Base-by-base conservation (phyloP, 768 basidiomycete genomes). In the Suillus americanus region DNA sequence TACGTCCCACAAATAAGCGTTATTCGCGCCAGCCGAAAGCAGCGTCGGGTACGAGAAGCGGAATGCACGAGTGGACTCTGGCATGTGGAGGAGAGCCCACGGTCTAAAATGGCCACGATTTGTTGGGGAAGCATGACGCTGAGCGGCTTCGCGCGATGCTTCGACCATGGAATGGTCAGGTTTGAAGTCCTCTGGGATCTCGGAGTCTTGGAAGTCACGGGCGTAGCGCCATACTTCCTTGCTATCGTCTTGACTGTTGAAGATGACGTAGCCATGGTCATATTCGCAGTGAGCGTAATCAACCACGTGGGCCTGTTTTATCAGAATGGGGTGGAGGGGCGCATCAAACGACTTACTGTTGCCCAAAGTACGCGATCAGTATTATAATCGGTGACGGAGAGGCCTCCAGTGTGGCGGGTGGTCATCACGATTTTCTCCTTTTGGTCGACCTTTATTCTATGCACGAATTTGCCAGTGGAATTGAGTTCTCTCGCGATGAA, bases 381-480 rank as follows among this genome's bases (percentile, higher is more conserved):
- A 7, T 81, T 73, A 30, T 91, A 71, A 70, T 89, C 86, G 10
- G 79, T 79, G 1, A 93, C 90, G 1, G 69, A 66, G 10, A 94
- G 69, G 0, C 90, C 89, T 0, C 90, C 90, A 12, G 66, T 64
- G 7, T 73, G 72, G 50, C 79, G 79, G 0, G 90, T 91, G 3
- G 83, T 82, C 48, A 93, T 83, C 59, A 89, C 77, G 28, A 89
- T 79, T 3, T 86, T 84, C 12, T 79, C 80, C 38, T 79, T 74
- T 68, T 90, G 85, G 63, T 94, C 92, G 25, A 90, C 82, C 75
- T 94, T 94, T 77, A 93, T 86, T 8, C 90, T 85, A 74, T 93
- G 90, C 0, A 90, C 86, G 5, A 72, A 69, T 30, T 67, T 66
- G 25, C 81, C 78, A 7, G 78, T 68, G 9, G 72, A 63, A 1